phyloP scores from a whole-genome alignment of 768 basidiomycete genomes.

The Obba rivulosa region DNA sequence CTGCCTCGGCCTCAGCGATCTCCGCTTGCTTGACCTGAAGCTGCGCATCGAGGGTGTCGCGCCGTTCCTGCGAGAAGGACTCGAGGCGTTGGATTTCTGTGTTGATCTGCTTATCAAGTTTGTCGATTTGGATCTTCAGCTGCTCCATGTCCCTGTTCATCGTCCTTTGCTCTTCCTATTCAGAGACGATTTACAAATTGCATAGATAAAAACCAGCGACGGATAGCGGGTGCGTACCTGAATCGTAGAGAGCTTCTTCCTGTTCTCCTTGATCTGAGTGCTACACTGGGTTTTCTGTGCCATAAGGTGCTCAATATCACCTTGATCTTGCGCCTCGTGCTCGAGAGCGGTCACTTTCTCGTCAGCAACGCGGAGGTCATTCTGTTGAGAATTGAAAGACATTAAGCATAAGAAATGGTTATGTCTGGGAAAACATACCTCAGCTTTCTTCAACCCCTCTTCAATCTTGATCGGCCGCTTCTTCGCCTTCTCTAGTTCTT shows the following conservation, averaged over 20 bases:
- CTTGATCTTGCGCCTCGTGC: slow-evolving; percentile 34
- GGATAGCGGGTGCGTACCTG: slow-evolving; percentile 31
- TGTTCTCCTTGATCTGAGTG: slow-evolving; percentile 42
- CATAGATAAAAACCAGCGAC: neutral
- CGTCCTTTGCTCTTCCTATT: slow-evolving; percentile 44
- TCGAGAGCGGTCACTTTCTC: slow-evolving; percentile 31
- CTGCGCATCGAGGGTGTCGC: slow-evolving; percentile 49
- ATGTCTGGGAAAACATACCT: slow-evolving; percentile 26
- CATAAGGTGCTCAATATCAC: slow-evolving; percentile 39
- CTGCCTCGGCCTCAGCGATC: slow-evolving; percentile 34
- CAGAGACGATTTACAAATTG: neutral
- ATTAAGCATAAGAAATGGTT: no score
- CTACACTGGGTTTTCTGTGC: slow-evolving; percentile 29
- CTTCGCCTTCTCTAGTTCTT: slow-evolving; percentile 34
- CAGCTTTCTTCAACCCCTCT: slow-evolving; percentile 31
- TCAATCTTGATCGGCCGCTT: slow-evolving; percentile 36
- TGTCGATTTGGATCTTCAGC: slow-evolving; percentile 27
- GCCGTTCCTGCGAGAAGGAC: slow-evolving; percentile 54
- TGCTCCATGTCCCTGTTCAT: slow-evolving; percentile 39
- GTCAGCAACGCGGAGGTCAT: neutral
- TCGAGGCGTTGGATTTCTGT: slow-evolving; percentile 51
- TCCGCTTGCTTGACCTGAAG: slow-evolving; percentile 41
- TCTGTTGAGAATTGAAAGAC: no score
- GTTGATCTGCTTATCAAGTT: slow-evolving; percentile 41
- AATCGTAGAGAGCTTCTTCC: slow-evolving; percentile 34